Evolutionary conservation across 1,139 yeast species (phyloP).

Genomic region (Magnusiomyces suaveolens): DNA sequence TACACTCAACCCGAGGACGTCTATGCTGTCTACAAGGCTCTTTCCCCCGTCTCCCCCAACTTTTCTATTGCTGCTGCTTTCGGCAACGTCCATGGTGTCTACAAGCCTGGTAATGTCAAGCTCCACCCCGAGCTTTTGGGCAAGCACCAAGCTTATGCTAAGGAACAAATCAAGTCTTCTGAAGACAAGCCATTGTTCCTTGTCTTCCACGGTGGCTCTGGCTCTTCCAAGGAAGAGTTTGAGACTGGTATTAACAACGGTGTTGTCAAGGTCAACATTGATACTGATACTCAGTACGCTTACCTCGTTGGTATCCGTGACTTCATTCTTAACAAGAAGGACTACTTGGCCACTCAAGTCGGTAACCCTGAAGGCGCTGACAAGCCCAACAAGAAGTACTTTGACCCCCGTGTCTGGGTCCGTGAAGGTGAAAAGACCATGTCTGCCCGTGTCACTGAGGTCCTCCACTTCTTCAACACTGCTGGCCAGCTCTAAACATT

Average conservation of each 20-base stretch:
- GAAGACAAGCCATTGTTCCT: constrained; percentile 76
- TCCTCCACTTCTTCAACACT: constrained; percentile 70
- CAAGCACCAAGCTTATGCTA: constrained; percentile 81
- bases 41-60: constrained; percentile 88
- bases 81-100: constrained; percentile 99
- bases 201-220: constrained; percentile 99
- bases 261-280: constrained; percentile 98
- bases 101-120: constrained; percentile 97
- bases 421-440: constrained; percentile 99
- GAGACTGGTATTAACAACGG: constrained; percentile 86
- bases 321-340: constrained; percentile 91
- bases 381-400: constrained; percentile 94
- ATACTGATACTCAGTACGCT: constrained; percentile 98
- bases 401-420: constrained; percentile 99
- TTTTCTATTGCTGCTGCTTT: constrained; percentile 99
- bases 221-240: constrained; percentile 87
- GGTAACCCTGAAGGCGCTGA: constrained; percentile 99
- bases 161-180: constrained; percentile 48
- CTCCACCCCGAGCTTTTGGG: constrained; percentile 90
- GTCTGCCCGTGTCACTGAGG: constrained; percentile 74
- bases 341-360: constrained; percentile 75
- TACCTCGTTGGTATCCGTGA: constrained; percentile 95
- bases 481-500: constrained; percentile 22
- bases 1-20: constrained; percentile 97
- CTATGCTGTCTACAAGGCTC: constrained; percentile 80